phyloP scores from a whole-genome alignment of 257 asterid species.

The Rhazya stricta region DNA sequence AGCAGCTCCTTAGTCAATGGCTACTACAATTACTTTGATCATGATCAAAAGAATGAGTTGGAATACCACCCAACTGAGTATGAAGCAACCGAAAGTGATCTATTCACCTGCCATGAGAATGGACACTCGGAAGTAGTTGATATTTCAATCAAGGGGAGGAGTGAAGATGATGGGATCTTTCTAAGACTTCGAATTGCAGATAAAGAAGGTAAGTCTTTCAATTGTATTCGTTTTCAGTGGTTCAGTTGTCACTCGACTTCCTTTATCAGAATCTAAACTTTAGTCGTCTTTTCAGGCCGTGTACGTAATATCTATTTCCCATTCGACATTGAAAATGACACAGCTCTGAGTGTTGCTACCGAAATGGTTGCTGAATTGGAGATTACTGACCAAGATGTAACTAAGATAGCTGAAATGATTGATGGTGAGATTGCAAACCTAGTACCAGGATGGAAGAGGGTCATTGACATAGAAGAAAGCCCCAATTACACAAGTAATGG shows the following conservation, averaged over 20 bases:
- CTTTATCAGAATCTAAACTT: neutral
- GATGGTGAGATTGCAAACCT: slow-evolving; percentile 63
- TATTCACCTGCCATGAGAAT: slow-evolving; percentile 50
- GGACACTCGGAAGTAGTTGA: slow-evolving; percentile 49
- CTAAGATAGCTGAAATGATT: slow-evolving; percentile 73
- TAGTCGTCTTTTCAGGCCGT: slow-evolving; percentile 47
- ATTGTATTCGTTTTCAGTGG: slow-evolving; percentile 8
- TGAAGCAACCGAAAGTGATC: slow-evolving; percentile 43
- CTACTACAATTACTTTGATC: slow-evolving; percentile 40
- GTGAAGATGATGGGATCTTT: slow-evolving; percentile 61
- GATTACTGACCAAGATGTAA: slow-evolving; percentile 75
- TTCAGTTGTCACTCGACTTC: neutral
- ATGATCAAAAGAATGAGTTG: slow-evolving; percentile 42
- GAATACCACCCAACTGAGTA: slow-evolving; percentile 40
- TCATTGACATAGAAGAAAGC: slow-evolving; percentile 35
- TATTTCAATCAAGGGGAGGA: slow-evolving; percentile 61
- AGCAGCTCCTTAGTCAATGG: slow-evolving; percentile 44
- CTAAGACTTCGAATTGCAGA: slow-evolving; percentile 76
- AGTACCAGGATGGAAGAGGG: slow-evolving; percentile 74
- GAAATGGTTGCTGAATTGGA: slow-evolving; percentile 92
- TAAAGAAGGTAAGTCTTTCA: slow-evolving; percentile 56
- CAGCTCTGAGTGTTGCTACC: slow-evolving; percentile 68
- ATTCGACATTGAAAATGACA: slow-evolving; percentile 62
- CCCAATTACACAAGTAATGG: slow-evolving; percentile 17
- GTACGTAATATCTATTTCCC: slow-evolving; percentile 79